These are phyloP conservation scores for Eutreptiella sp. DNA, from an alignment of 208 protist genomes.

Conservation along the genomic window DNA sequence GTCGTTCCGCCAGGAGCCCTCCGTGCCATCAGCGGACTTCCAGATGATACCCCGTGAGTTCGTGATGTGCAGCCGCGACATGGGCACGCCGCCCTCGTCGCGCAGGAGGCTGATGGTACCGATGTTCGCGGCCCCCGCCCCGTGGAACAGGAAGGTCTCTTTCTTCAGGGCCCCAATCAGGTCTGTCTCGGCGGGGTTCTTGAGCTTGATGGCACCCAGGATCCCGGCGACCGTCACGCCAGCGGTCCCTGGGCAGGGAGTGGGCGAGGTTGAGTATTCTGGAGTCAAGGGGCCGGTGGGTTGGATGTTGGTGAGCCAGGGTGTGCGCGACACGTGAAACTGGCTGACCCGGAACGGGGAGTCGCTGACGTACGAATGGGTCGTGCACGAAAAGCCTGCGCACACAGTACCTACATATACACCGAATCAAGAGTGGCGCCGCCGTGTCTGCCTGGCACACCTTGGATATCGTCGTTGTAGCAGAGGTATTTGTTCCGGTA, in stretches of 20 bases:
- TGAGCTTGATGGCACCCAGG: neutral
- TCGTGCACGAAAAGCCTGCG: too few species aligned
- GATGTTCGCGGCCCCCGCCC: constrained; percentile 1
- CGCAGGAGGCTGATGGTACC: neutral
- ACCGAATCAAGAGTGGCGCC: too few species aligned
- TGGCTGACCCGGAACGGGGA: too few species aligned
- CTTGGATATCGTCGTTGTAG: constrained; percentile 98
- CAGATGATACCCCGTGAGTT: constrained; percentile 14
- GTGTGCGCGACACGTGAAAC: too few species aligned
- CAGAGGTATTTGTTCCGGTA: constrained; percentile 81
- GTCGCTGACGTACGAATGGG: too few species aligned
- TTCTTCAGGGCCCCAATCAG: neutral
- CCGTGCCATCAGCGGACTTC: neutral
- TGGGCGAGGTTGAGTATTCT: too few species aligned
- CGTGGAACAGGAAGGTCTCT: constrained; percentile 16
- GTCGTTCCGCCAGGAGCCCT: too few species aligned
- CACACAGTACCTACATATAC: too few species aligned
- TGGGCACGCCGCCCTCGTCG: neutral
- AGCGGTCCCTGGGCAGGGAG: too few species aligned
- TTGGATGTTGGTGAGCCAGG: too few species aligned
- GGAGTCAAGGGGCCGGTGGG: too few species aligned
- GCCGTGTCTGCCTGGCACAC: too few species aligned
- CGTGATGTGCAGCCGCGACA: neutral
- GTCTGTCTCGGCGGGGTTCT: neutral
- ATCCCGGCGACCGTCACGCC: constrained; percentile 38